Base-by-base conservation (phyloP, 371 early-diverging fungal genomes). In the Batkoa obscura region DNA sequence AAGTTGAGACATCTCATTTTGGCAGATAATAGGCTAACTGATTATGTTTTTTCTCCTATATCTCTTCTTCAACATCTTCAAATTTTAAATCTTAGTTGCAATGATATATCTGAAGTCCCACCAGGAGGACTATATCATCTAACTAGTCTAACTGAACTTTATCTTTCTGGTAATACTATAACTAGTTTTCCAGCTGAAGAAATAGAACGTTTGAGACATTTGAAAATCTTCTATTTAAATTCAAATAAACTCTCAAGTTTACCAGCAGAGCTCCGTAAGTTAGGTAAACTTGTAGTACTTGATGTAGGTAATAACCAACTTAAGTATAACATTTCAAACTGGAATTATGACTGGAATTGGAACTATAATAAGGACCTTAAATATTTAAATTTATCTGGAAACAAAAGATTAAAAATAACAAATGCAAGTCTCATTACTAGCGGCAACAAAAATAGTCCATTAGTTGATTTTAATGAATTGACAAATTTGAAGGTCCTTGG, bases 291-390 rank as follows among this genome's bases (percentile, higher is more conserved):
- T 30, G 56, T 73, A 13, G 84, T 82, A 31, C 64, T 94, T 35
- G 94, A 94, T 63, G 84, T 88, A 2, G 86, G 90, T 35, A 78
- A 81, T 66, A 91, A 94, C 59, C 70, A 77, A 33, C 70, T 94
- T 36, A 86, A 88, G 67, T 94, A 91, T 68, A 94, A 94, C 58
- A 84, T 91, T 43, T 73, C 84, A 31, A 94, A 94, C 62, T 90
- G 90, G 90, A 89, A 88, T 0, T 90, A 88, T 62, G 92, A 92
- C 59, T 94, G 92, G 92, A 91, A 94, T 65, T 92, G 90, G 89
- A 90, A 89, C 66, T 91, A 87, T 86, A 94, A 94, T 64, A 59
- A 81, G 47, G 83, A 84, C 0, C 75, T 94, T 43, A 81, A 80
- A 62, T 90, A 87, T 55, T 74, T 94, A 13, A 91, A 94, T 64